These are phyloP conservation scores for Pseudogymnoascus sp. DNA, from an alignment of 2,329 filamentous ascomycete genomes.

Conservation along the genomic window DNA sequence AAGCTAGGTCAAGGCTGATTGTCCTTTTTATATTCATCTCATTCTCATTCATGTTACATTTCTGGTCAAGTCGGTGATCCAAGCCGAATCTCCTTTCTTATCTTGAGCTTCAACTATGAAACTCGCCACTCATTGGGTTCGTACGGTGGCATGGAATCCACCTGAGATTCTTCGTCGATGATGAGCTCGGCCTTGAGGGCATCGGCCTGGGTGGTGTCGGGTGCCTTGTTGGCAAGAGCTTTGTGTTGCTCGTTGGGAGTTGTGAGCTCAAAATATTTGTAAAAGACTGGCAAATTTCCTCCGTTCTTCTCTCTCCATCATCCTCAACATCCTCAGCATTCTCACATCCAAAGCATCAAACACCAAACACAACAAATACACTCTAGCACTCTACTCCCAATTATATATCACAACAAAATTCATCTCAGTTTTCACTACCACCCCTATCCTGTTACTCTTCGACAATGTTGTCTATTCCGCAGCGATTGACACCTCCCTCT, in stretches of 20 bases:
- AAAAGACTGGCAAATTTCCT: background rate
- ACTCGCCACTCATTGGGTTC: background rate
- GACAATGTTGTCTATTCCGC: background rate
- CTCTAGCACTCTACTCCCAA: background rate
- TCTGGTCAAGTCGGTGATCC: background rate
- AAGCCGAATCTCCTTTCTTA: background rate
- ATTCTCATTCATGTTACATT: background rate
- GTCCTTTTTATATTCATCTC: background rate
- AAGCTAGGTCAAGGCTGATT: background rate
- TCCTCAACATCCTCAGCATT: background rate
- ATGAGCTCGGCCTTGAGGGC: too few species aligned
- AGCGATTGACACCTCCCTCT: background rate
- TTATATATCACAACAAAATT: background rate
- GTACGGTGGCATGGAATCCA: background rate
- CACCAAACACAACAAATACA: background rate
- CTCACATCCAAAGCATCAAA: background rate
- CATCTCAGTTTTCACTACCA: background rate
- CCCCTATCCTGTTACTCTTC: background rate
- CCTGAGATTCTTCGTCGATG: background rate
- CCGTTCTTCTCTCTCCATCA: background rate
- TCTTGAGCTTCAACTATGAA: background rate
- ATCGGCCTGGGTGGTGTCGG: too few species aligned
- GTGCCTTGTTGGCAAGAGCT: too few species aligned
- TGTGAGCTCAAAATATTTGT: background rate
- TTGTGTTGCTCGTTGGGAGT: too few species aligned